phyloP scores from a whole-genome alignment of 805 yeast genomes.

The Metschnikowia anglica region DNA sequence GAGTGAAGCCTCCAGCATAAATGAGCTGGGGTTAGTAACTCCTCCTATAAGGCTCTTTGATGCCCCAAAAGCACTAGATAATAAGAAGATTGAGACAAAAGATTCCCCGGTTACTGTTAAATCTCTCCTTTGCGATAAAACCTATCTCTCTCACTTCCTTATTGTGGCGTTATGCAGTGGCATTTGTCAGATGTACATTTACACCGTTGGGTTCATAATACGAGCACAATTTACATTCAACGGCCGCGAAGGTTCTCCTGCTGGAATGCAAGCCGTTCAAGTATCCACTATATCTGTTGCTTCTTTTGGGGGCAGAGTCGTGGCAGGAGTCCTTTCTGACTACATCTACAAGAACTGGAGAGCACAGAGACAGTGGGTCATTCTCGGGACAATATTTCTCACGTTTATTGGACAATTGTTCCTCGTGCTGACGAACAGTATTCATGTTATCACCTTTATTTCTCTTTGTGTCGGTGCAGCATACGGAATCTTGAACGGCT shows the following conservation, averaged over 20 bases:
- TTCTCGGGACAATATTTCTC: slow-evolving; percentile 43
- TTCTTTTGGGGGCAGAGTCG: slow-evolving; percentile 63
- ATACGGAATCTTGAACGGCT: slow-evolving; percentile 71
- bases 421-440: slow-evolving; percentile 25
- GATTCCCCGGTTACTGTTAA: slow-evolving; percentile 4
- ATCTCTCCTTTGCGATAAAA: slow-evolving; percentile 21
- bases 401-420: slow-evolving; percentile 39
- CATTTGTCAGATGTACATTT: slow-evolving; percentile 70
- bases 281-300: slow-evolving; percentile 65
- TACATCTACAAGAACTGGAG: slow-evolving; percentile 48
- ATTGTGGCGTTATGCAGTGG: slow-evolving; percentile 60
- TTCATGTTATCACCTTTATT: slow-evolving; percentile 31
- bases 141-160: slow-evolving; percentile 52
- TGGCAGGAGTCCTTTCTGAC: slow-evolving; percentile 68
- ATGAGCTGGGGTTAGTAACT: slow-evolving; percentile 7
- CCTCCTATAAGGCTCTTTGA: slow-evolving; percentile 1
- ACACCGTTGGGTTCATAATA: slow-evolving; percentile 72
- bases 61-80: neutral
- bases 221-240: slow-evolving; percentile 36
- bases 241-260: slow-evolving; percentile 39
- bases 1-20: slow-evolving; percentile 15
- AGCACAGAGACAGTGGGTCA: slow-evolving; percentile 66
- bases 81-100: neutral
- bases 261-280: slow-evolving; percentile 64
- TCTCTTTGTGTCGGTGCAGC: slow-evolving; percentile 61